These are phyloP conservation scores for Penicillium paneum DNA, from an alignment of 2,329 filamentous ascomycete genomes.

Conservation along the genomic window DNA sequence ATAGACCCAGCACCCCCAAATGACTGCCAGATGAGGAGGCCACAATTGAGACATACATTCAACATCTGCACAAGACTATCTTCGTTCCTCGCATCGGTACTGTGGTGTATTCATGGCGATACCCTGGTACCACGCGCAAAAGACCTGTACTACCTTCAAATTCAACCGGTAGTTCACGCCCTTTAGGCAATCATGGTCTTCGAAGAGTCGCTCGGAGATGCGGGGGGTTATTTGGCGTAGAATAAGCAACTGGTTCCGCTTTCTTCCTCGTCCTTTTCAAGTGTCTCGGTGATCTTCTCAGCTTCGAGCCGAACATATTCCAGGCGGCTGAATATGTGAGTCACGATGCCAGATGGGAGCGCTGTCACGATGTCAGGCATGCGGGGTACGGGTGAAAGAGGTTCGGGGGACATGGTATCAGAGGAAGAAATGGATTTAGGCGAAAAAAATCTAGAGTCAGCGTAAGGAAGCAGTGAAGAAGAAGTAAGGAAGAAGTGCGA, in stretches of 20 bases:
- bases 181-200: not conserved
- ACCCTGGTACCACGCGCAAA: not conserved
- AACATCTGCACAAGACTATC: constrained; percentile 58
- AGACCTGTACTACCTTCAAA: not conserved
- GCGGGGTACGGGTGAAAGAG: not conserved
- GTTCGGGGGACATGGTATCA: not conserved
- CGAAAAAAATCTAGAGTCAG: too few species aligned
- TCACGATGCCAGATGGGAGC: not conserved
- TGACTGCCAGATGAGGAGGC: constrained; percentile 46
- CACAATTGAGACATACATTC: constrained; percentile 54
- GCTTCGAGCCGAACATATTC: not conserved
- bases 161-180: not conserved
- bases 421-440: too few species aligned
- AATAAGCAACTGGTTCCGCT: not conserved
- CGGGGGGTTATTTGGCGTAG: not conserved
- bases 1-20: too few species aligned
- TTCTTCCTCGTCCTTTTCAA: not conserved
- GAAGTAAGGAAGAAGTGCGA: too few species aligned
- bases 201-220: not conserved
- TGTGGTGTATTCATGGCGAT: not conserved
- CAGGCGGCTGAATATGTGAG: not conserved
- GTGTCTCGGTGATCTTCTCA: not conserved
- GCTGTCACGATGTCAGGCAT: not conserved
- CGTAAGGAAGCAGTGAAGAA: too few species aligned
- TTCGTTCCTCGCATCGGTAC: constrained; percentile 58